These are phyloP conservation scores for Talaromyces funiculosus DNA, from an alignment of 2,329 filamentous ascomycete species.

Conservation along the genomic window DNA sequence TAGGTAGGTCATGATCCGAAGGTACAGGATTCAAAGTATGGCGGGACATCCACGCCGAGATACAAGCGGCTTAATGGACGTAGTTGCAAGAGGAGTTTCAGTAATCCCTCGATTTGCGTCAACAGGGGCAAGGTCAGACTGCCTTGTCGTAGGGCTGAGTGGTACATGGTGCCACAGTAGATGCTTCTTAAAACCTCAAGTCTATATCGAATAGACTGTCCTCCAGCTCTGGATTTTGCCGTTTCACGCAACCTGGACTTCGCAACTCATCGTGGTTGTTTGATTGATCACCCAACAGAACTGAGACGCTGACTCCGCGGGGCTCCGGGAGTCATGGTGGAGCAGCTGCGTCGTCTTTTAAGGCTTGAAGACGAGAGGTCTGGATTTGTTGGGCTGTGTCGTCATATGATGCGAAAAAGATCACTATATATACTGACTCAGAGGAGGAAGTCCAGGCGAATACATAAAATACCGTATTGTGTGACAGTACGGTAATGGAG, in stretches of 20 bases:
- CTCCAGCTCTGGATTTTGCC: background rate
- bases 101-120: background rate
- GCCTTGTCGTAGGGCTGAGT: background rate
- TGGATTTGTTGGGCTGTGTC: background rate
- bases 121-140: background rate
- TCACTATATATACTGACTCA: background rate
- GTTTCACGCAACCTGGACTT: background rate
- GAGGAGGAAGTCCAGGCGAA: background rate
- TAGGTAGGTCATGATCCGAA: background rate
- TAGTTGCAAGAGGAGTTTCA: background rate
- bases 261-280: background rate
- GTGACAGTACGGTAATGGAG: background rate
- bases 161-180: background rate
- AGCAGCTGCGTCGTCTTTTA: background rate
- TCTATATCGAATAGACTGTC: background rate
- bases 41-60: background rate
- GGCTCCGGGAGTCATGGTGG: background rate
- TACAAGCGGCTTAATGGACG: background rate
- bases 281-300: background rate
- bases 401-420: background rate
- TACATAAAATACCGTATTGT: background rate
- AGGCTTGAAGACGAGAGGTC: background rate
- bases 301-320: background rate
- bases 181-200: background rate
- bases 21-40: background rate